Evolutionary conservation across 257 asterid genomes (phyloP).

Genomic region (Dorcoceras hygrometricum): DNA sequence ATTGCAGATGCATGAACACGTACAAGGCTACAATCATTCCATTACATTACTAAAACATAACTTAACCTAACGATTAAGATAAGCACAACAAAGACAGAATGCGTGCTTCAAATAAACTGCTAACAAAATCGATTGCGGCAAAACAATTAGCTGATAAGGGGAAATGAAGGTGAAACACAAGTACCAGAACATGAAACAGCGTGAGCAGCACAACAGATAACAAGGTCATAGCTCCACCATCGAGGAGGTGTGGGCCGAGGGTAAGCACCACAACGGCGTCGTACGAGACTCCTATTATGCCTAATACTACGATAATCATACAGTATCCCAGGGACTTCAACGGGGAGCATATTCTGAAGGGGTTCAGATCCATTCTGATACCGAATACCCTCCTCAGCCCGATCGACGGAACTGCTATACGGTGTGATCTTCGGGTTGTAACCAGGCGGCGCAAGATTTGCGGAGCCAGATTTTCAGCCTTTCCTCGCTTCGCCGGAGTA

Average conservation of each 20-base stretch:
- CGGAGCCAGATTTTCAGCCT: slow-evolving; percentile 30
- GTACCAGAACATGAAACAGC: slow-evolving; percentile 72
- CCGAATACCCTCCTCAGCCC: slow-evolving; percentile 19
- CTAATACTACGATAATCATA: slow-evolving; percentile 43
- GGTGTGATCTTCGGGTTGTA: slow-evolving; percentile 29
- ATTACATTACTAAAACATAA: not conserved
- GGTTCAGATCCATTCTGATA: slow-evolving; percentile 35
- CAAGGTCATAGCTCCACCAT: slow-evolving; percentile 45
- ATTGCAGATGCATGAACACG: no score
- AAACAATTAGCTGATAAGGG: not conserved
- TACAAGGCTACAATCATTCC: no score
- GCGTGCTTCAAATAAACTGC: not conserved
- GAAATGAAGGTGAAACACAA: not conserved
- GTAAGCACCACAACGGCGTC: slow-evolving; percentile 66
- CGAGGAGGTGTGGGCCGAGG: slow-evolving; percentile 62
- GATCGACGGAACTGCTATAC: slow-evolving; percentile 10
- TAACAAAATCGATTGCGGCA: not conserved
- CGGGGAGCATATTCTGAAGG: slow-evolving; percentile 31
- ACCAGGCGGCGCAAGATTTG: slow-evolving; percentile 32
- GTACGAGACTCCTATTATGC: slow-evolving; percentile 57
- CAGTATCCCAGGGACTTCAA: slow-evolving; percentile 74
- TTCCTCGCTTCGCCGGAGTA: slow-evolving; percentile 1
- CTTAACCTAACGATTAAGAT: not conserved
- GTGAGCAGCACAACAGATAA: slow-evolving; percentile 41
- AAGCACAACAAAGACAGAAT: not conserved